Evolutionary conservation across 805 yeast genomes (phyloP), one percentile per base, ranked within the genome.

Genomic region (Scheffersomyces stipitis): DNA sequence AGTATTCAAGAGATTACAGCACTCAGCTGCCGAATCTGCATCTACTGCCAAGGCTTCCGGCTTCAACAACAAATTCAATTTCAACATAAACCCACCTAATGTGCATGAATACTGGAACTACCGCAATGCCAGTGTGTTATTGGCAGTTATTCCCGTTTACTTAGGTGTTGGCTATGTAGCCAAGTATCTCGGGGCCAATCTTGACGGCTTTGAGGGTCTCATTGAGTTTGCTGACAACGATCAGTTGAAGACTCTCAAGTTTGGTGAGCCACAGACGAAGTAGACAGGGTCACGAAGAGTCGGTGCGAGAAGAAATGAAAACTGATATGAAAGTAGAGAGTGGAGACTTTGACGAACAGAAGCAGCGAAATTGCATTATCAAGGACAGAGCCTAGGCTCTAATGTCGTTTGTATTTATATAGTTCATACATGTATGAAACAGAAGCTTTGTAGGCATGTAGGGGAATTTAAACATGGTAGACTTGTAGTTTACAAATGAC

Each of bases 51-150:
- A 45, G 31, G 52, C 49, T 22, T 38, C 65, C n/a, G 36, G 63
- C n/a, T 69, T 69, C 60, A 63, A 52, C 52, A 69, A 69, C 58
- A 69, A 66, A 40, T 49, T 57, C 54, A 60, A 64, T 51, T 69
- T 69, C 55, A 60, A 69, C 53, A 60, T 57, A 41, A 55, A 55
- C 38, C 74, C 74, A 24, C 75, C 75, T 28, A 73, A 66, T 34
- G 68, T 65, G 34, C 75, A 69, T 46, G 63, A 60, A 43, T 69
- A 69, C 56, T 69, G 75, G 75, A 64, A 60, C 46, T 49, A 52
- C 44, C 58, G 65, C 40, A 67, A 68, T 50, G 54, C 62, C 31
- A 49, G 58, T 18, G 58, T 66, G 23, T 51, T 66, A 33, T 42
- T 67, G 31, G 70, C 68, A 22, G 63, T 66, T 36, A 53, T 65